A percentile compares a stretch with the other conserved stretches of the same genome.
phyloP scores from a whole-genome alignment of 805 yeast genomes.

The Candida tibetensis region DNA sequence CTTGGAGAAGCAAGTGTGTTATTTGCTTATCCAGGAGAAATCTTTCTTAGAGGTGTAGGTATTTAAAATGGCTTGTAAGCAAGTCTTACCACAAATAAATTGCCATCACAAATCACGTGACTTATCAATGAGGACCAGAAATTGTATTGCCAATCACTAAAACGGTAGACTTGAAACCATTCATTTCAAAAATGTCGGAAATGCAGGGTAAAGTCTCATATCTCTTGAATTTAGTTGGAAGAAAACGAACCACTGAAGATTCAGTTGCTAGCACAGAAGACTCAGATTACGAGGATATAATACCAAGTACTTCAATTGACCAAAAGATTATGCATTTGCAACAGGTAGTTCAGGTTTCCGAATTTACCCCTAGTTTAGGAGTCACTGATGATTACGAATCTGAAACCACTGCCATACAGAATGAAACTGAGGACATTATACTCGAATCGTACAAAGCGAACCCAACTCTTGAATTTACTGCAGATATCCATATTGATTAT shows the following conservation, averaged over 20 bases:
- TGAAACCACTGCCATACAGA: conserved; percentile 11
- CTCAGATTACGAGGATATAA: conserved; percentile 22
- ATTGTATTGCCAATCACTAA: background rate
- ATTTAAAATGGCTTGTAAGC: no score
- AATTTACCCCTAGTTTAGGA: conserved; percentile 8
- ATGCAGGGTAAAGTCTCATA: conserved; percentile 13
- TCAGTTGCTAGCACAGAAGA: background rate
- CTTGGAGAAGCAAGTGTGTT: background rate
- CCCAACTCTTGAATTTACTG: conserved; percentile 6
- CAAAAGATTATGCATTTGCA: conserved; percentile 1
- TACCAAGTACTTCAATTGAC: conserved; percentile 2
- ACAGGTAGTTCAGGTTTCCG: conserved; percentile 2
- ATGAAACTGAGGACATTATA: conserved; percentile 8
- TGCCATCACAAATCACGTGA: no score
- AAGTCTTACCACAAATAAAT: no score
- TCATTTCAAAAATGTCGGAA: background rate
- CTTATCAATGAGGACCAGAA: no score
- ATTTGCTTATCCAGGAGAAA: no score
- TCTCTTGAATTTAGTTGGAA: conserved; percentile 19
- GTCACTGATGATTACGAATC: conserved; percentile 11
- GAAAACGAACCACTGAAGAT: conserved; percentile 7
- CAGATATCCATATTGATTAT: conserved; percentile 43
- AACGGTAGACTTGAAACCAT: background rate
- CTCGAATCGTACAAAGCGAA: conserved; percentile 7
- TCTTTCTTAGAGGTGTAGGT: background rate